Base-by-base conservation (phyloP, 305 asterid genomes). In the Lippia alba region DNA sequence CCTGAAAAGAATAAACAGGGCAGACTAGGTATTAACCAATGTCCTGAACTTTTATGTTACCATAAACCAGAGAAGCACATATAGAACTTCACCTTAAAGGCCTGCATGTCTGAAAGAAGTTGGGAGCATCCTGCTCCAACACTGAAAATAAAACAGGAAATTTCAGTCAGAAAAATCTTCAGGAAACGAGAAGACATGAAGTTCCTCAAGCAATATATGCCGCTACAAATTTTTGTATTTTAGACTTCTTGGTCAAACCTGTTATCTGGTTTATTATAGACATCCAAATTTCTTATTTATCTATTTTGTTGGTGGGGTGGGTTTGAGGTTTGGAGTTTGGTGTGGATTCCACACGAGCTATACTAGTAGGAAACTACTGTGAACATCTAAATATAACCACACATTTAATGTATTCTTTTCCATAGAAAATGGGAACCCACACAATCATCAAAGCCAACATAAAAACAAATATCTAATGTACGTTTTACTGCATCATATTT, bases 21-120 rank as follows among this genome's bases (percentile, higher is more conserved):
- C 50, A 56, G 51, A 75, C 61, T 49, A 54, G 59, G 62, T 62
- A 64, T 75, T 57, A 66, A 70, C 61, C 65, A 73, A 19, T 51
- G 74, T 57, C 64, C 66, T 80, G 61, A 66, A 75, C 61, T 36
- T 66, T 63, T 55, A 46, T 56, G 69, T 49, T 15, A 67, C 46
- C 41, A 48, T 49, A 60, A 71, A 55, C 68, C 34, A 56, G 66
- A 63, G 72, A 36, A 70, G 56, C 64, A 66, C 69, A 67, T 63
- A 20, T 57, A 61, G 78, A 79, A 77, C 73, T 73, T 80, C 87
- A 92, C 99, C 97, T 95, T 95, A 86, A 95, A 95, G 74, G 98
- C 99, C 91, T 95, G 99, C 97, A 95, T 95, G 82, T 95, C 99
- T 0, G 99, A 90, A 77, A 95, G 97, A 78, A 95, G 97, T 78